These are phyloP conservation scores for Austropuccinia psidii DNA, from an alignment of 1,284 basidiomycete species.

Conservation along the genomic window DNA sequence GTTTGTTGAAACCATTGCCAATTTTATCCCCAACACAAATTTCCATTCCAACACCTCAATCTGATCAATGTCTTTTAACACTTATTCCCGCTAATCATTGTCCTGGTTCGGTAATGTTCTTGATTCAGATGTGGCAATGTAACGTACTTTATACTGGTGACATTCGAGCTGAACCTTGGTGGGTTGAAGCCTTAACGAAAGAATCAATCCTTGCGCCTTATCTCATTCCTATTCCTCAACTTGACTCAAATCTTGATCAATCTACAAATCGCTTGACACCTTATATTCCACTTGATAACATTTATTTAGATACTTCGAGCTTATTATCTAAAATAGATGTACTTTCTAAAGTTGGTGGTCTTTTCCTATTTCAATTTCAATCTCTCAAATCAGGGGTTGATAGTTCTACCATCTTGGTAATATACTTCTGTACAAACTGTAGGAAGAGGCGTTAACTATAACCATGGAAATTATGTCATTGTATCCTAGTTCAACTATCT, in stretches of 20 bases:
- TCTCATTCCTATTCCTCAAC: constrained; percentile 27
- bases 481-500: constrained; percentile 61
- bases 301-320: constrained; percentile 30
- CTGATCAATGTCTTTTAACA: constrained; percentile 40
- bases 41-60: constrained; percentile 38
- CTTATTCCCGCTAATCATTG: constrained; percentile 45
- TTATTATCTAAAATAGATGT: constrained; percentile 20
- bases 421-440: too few relatives aligned
- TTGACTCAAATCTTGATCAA: too few relatives aligned
- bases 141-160: constrained; percentile 46
- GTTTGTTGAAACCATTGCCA: constrained; percentile 22
- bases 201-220: constrained; percentile 42
- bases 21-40: constrained; percentile 40
- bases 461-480: constrained; percentile 62
- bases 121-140: constrained; percentile 43
- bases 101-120: constrained; percentile 44
- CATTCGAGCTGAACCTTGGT: constrained; percentile 44
- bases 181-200: constrained; percentile 42
- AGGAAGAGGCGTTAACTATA: constrained; percentile 62
- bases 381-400: not conserved
- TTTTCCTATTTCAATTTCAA: not conserved
- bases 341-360: constrained; percentile 9
- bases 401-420: not conserved
- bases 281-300: too few relatives aligned
- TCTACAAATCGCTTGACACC: too few relatives aligned